These are phyloP conservation scores for Ephemerocybe angulata DNA, from an alignment of 768 basidiomycete genomes.

Conservation along the genomic window DNA sequence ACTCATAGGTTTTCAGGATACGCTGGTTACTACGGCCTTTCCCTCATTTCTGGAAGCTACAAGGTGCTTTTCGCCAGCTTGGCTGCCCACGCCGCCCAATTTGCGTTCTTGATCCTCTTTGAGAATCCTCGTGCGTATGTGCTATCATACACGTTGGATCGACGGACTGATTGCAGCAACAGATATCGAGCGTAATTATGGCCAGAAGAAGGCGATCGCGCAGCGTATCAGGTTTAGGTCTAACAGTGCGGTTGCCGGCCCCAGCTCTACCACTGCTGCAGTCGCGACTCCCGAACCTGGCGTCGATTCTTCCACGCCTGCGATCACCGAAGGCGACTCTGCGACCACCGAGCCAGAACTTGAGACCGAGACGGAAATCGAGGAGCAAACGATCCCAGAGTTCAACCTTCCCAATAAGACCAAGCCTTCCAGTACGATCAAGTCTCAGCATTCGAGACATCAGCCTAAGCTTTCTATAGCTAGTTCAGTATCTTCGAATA, in stretches of 20 bases:
- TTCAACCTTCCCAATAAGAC: slow-evolving; percentile 13
- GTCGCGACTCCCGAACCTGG: slow-evolving; percentile 14
- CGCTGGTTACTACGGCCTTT: slow-evolving; percentile 96
- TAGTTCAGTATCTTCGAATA: slow-evolving; percentile 30
- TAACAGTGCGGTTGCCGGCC: slow-evolving; percentile 12
- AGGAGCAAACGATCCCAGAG: slow-evolving; percentile 28
- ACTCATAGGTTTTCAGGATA: slow-evolving; percentile 60
- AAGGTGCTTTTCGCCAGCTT: slow-evolving; percentile 89
- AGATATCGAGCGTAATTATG: slow-evolving; percentile 95
- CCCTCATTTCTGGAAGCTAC: slow-evolving; percentile 85
- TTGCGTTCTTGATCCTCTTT: slow-evolving; percentile 92
- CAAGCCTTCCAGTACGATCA: slow-evolving; percentile 14
- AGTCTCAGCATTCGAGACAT: slow-evolving; percentile 23
- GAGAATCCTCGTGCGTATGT: slow-evolving; percentile 88
- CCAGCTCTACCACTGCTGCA: slow-evolving; percentile 13
- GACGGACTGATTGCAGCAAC: slow-evolving; percentile 7
- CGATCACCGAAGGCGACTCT: slow-evolving; percentile 68
- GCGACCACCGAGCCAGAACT: slow-evolving; percentile 64
- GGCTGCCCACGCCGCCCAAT: slow-evolving; percentile 93
- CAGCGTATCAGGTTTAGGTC: slow-evolving; percentile 65
- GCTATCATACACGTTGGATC: neutral
- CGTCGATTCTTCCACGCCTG: slow-evolving; percentile 45
- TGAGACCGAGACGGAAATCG: slow-evolving; percentile 58
- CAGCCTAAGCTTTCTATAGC: slow-evolving; percentile 29
- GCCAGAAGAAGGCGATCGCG: slow-evolving; percentile 86